These are phyloP conservation scores for Vitis hybrid DNA, from an alignment of 177 flowering plant genomes.

Conservation along the genomic window DNA sequence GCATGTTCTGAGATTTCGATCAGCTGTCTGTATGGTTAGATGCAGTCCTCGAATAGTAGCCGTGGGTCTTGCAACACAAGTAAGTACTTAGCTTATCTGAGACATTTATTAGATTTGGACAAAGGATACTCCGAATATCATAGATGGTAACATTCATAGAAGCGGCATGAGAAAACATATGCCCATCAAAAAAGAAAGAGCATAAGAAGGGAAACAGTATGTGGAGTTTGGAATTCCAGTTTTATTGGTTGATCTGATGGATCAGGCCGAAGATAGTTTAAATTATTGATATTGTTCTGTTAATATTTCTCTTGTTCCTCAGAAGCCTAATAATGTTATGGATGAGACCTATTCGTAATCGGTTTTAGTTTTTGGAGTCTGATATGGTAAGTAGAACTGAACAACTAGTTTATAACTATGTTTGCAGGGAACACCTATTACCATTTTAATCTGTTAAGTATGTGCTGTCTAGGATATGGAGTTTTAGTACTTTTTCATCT, in stretches of 20 bases:
- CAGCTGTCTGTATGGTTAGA: conserved; percentile 76
- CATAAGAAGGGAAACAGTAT: no score
- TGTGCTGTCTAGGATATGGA: neutral
- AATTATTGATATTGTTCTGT: neutral
- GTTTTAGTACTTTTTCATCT: neutral
- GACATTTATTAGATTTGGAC: conserved; percentile 5
- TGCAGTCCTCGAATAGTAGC: conserved; percentile 88
- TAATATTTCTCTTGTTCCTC: neutral
- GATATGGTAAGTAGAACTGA: neutral
- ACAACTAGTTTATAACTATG: neutral
- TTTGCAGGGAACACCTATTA: neutral
- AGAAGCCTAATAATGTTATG: neutral
- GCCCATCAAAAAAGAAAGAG: no score
- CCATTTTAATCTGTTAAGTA: neutral
- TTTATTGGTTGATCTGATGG: no score
- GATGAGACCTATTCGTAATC: neutral
- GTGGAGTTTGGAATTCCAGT: no score
- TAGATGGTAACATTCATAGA: neutral
- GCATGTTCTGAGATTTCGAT: conserved; percentile 78
- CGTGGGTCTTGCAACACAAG: conserved; percentile 84
- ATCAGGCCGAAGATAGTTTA: no score
- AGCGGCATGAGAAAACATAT: no score
- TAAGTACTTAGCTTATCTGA: conserved; percentile 36
- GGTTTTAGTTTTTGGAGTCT: neutral
- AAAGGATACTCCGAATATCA: no score